Conservation (phyloP, 441 rosid genomes). For the Lagerstroemia fauriei region DNA sequence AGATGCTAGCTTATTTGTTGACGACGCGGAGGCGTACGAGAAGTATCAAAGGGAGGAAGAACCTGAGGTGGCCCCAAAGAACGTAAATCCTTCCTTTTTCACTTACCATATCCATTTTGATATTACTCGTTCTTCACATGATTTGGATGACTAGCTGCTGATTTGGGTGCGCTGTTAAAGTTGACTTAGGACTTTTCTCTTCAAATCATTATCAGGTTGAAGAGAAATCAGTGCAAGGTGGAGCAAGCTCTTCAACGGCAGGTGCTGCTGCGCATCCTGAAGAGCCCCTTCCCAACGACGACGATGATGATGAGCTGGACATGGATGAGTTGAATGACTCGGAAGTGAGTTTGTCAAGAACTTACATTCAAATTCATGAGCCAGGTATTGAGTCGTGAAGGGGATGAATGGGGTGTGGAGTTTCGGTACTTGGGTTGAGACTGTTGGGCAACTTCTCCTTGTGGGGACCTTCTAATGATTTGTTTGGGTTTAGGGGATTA, state of each 20-base stretch:
- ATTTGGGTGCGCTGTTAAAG: neutral
- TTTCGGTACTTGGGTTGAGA: too few species aligned
- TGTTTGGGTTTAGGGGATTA: too few species aligned
- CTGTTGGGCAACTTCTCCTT: too few species aligned
- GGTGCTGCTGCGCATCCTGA: constrained; percentile 31
- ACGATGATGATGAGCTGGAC: constrained; percentile 53
- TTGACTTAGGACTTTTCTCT: neutral
- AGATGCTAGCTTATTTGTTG: constrained; percentile 58
- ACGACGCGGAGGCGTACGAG: constrained; percentile 80
- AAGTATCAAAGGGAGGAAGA: constrained; percentile 73
- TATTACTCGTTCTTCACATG: neutral
- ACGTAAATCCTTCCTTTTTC: constrained; percentile 43
- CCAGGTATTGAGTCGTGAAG: neutral
- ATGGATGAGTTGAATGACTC: neutral
- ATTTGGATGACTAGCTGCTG: neutral
- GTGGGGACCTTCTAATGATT: too few species aligned
- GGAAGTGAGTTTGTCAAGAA: neutral
- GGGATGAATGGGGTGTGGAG: too few species aligned
- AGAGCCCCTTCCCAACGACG: constrained; percentile 28
- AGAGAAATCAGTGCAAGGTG: constrained; percentile 41
- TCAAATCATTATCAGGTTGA: constrained; percentile 38
- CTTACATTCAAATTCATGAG: neutral
- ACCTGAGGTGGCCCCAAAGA: constrained; percentile 50
- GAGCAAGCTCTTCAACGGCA: constrained; percentile 40
- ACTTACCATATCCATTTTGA: neutral